These are phyloP conservation scores for Leccinum fibrillosum DNA, from an alignment of 768 basidiomycete species.

Conservation along the genomic window DNA sequence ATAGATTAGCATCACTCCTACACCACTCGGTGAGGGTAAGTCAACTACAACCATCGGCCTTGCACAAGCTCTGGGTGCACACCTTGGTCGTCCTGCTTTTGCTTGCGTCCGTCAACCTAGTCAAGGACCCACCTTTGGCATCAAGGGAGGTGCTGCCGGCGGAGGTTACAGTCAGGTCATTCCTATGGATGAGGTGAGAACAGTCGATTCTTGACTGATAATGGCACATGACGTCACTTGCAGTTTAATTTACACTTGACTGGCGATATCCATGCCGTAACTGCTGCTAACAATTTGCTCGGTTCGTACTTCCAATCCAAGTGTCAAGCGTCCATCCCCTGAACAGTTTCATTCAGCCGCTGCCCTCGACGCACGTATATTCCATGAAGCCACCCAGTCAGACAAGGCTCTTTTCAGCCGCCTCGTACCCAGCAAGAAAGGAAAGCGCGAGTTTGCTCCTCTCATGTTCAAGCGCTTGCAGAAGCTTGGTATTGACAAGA, in stretches of 20 bases:
- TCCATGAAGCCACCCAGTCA: conserved; percentile 93
- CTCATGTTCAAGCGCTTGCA: conserved; percentile 94
- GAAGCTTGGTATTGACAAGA: conserved; percentile 95
- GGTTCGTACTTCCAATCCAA: conserved; percentile 42
- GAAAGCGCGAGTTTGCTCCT: conserved; percentile 90
- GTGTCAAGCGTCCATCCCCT: neutral
- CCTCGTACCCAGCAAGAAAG: conserved; percentile 90
- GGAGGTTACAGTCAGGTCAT: conserved; percentile 99
- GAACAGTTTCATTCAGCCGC: conserved; percentile 57
- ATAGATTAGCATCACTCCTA: conserved; percentile 78
- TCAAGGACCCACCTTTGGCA: conserved; percentile 98
- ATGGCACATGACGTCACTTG: conserved; percentile 2
- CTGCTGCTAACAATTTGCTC: conserved; percentile 94
- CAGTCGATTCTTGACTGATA: neutral
- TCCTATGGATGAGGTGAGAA: conserved; percentile 90
- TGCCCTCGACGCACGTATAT: conserved; percentile 94
- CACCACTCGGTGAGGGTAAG: conserved; percentile 96
- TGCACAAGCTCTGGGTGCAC: conserved; percentile 93
- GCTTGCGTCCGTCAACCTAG: conserved; percentile 98
- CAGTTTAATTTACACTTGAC: conserved; percentile 96
- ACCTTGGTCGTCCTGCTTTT: conserved; percentile 88
- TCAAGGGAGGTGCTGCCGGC: conserved; percentile 98
- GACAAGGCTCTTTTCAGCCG: conserved; percentile 95
- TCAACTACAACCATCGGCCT: conserved; percentile 97
- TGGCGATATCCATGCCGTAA: conserved; percentile 97